phyloP scores from a whole-genome alignment of 2,329 filamentous ascomycete species.

The Cercospora janseana region DNA sequence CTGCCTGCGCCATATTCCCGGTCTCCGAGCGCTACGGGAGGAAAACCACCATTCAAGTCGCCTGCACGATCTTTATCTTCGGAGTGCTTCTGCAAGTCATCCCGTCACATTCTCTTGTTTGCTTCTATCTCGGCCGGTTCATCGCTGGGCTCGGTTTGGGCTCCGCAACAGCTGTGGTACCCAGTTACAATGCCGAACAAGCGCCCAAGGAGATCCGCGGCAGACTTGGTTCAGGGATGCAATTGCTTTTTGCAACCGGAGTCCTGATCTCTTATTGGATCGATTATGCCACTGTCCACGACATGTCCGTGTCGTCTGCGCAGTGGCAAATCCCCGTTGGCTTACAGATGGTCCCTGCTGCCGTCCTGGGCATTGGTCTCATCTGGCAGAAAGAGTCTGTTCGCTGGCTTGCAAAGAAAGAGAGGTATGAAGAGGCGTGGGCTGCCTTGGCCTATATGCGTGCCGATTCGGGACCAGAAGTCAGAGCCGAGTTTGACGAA shows the following conservation, averaged over 20 bases:
- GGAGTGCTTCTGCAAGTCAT: constrained; percentile 49
- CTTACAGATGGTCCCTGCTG: constrained; percentile 52
- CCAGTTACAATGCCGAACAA: constrained; percentile 45
- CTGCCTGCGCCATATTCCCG: constrained; percentile 52
- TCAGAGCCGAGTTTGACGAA: constrained; percentile 50
- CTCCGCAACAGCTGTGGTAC: constrained; percentile 46
- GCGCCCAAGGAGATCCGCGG: constrained; percentile 49
- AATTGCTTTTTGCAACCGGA: constrained; percentile 51
- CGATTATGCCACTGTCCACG: constrained; percentile 49
- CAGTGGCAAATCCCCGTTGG: constrained; percentile 60
- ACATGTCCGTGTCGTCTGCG: constrained; percentile 36
- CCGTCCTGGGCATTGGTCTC: constrained; percentile 50
- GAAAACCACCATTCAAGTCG: constrained; percentile 46
- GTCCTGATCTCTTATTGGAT: constrained; percentile 56
- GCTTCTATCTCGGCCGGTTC: constrained; percentile 50
- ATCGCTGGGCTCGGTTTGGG: constrained; percentile 52
- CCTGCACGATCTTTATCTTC: constrained; percentile 44
- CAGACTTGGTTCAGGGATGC: constrained; percentile 52
- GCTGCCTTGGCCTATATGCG: constrained; percentile 53
- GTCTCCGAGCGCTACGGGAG: constrained; percentile 50
- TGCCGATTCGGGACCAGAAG: constrained; percentile 40
- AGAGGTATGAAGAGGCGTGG: constrained; percentile 49
- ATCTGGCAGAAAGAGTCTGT: constrained; percentile 52
- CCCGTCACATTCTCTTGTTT: constrained; percentile 45
- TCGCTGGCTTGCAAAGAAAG: constrained; percentile 52